A percentile compares a stretch with the other conserved stretches of the same genome.
phyloP scores from a whole-genome alignment of 805 yeast genomes.

The Wickerhamiella qilinensis region DNA sequence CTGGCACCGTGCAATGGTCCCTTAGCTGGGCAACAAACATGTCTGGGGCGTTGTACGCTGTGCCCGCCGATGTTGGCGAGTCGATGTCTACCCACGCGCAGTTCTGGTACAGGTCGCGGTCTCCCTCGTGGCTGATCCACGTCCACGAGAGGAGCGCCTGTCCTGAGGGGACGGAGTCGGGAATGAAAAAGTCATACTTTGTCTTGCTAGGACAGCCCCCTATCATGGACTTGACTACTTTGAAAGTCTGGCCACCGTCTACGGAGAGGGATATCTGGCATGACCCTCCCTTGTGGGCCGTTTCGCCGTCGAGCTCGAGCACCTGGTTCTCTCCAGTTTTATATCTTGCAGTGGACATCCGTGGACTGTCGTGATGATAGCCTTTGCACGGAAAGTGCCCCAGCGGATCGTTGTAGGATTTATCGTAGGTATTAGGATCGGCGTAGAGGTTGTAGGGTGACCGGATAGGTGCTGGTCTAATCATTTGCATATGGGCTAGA shows the following conservation, averaged over 20 bases:
- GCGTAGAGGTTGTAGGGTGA: constrained; percentile 10
- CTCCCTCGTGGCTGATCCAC: constrained; percentile 13
- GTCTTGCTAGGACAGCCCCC: constrained; percentile 14
- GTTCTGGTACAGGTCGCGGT: constrained; percentile 5
- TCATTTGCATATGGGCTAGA: constrained; percentile 18
- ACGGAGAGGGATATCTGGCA: constrained; percentile 15
- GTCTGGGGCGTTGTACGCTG: constrained; percentile 5
- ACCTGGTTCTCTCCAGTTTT: constrained; percentile 7
- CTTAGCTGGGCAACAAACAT: constrained; percentile 13
- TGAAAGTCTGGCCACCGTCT: constrained; percentile 13
- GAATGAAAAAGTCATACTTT: constrained; percentile 11
- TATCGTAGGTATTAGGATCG: constrained; percentile 7
- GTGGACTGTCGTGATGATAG: constrained; percentile 9
- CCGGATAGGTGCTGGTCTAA: constrained; percentile 13
- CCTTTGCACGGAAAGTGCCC: constrained; percentile 14
- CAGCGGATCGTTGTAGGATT: constrained; percentile 11
- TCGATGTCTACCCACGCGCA: neutral
- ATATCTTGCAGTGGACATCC: constrained; percentile 8
- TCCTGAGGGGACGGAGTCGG: constrained; percentile 12
- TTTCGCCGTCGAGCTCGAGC: constrained; percentile 9
- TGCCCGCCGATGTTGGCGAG: neutral
- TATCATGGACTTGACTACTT: constrained; percentile 14
- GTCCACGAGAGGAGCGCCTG: constrained; percentile 13
- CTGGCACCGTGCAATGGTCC: constrained; percentile 11
- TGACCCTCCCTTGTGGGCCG: constrained; percentile 14